These are phyloP conservation scores for Colletotrichum sojae DNA, from an alignment of 2,329 filamentous ascomycete species.

Conservation along the genomic window DNA sequence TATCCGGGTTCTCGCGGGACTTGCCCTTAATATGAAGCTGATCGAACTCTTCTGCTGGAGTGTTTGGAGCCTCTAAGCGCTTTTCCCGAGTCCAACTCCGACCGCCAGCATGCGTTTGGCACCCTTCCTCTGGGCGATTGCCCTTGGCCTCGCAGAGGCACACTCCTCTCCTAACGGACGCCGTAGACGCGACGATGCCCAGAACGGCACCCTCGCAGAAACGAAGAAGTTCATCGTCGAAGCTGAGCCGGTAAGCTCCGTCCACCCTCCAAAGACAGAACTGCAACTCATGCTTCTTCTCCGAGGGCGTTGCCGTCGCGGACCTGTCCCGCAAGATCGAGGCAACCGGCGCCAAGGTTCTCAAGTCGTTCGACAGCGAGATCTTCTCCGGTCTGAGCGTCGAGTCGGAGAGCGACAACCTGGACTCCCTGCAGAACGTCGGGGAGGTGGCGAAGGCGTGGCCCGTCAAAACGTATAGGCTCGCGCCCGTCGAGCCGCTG, in stretches of 20 bases:
- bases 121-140: neutral
- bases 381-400: conserved; percentile 53
- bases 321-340: conserved; percentile 37
- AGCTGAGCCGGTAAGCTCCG: conserved; percentile 33
- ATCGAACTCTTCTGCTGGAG: too few species aligned
- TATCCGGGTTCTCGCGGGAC: conserved; percentile 20
- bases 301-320: conserved; percentile 36
- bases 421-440: conserved; percentile 48
- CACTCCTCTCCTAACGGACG: neutral
- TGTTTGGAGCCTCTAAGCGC: too few species aligned
- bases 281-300: fast-evolving
- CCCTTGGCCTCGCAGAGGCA: neutral
- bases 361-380: conserved; percentile 44
- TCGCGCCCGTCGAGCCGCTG: conserved; percentile 35
- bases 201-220: neutral
- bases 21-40: neutral
- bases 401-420: conserved; percentile 50
- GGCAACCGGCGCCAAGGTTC: conserved; percentile 35
- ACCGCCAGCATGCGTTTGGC: conserved; percentile 3
- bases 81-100: neutral
- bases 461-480: conserved; percentile 43
- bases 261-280: neutral
- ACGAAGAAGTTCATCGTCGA: conserved; percentile 43
- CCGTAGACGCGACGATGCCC: neutral
- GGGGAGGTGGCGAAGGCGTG: conserved; percentile 43